Conservation (phyloP, 768 basidiomycete species). For the Sarcodon aspratus region DNA sequence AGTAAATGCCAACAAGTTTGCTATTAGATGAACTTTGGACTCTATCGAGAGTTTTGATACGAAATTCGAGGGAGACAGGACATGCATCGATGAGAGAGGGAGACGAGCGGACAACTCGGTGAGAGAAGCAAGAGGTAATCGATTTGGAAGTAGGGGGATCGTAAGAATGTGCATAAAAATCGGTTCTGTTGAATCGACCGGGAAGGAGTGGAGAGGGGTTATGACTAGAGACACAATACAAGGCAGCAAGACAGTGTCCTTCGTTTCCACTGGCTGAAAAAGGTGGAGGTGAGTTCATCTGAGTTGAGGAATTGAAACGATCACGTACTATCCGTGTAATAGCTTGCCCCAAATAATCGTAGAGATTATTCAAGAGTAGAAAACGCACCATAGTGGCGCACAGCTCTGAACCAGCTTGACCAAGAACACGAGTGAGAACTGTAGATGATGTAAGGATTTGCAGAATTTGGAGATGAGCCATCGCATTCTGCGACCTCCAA, state of each 20-base stretch:
- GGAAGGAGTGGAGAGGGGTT: conserved; percentile 24
- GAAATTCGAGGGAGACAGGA: conserved; percentile 17
- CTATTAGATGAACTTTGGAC: conserved; percentile 48
- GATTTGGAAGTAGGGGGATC: conserved; percentile 71
- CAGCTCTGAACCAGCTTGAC: neutral
- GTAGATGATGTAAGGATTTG: neutral
- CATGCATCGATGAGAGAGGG: conserved; percentile 35
- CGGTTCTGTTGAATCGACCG: conserved; percentile 23
- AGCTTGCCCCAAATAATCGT: neutral
- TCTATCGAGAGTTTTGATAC: conserved; percentile 9
- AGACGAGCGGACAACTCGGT: conserved; percentile 53
- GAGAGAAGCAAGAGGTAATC: conserved; percentile 49
- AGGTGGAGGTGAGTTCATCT: neutral
- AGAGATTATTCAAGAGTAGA: neutral
- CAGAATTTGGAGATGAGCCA: neutral
- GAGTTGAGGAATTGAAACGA: neutral
- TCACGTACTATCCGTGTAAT: neutral
- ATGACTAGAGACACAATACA: neutral
- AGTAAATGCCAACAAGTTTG: conserved; percentile 59
- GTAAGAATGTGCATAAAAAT: conserved; percentile 50
- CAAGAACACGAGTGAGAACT: neutral
- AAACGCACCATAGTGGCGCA: neutral
- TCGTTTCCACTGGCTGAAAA: conserved; percentile 44
- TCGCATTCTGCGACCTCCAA: neutral
- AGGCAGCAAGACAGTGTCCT: conserved; percentile 39